Evolutionary conservation across 163 green algal species (phyloP).

Genomic region (Smithsoniella earleae): DNA sequence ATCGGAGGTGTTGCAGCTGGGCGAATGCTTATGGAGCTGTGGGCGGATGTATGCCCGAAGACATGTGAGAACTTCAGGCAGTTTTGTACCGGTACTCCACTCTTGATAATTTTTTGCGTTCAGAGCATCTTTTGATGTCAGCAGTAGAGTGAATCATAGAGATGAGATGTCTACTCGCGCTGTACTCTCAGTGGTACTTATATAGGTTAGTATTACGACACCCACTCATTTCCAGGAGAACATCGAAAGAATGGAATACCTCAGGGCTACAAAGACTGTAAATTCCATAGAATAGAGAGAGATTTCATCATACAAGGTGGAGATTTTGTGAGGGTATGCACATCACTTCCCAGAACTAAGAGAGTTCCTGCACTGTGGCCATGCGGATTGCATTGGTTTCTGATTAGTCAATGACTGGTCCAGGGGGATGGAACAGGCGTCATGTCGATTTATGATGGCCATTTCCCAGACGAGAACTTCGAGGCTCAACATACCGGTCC

Average conservation of each 20-base stretch:
- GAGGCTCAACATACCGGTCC: slow-evolving; percentile 83
- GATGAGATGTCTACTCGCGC: slow-evolving; percentile 38
- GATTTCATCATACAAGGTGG: slow-evolving; percentile 85
- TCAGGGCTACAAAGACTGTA: slow-evolving; percentile 77
- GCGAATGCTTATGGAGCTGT: slow-evolving; percentile 88
- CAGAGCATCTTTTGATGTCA: too few relatives aligned
- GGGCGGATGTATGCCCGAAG: slow-evolving; percentile 76
- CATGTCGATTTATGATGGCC: slow-evolving; percentile 85
- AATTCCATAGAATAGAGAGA: slow-evolving; percentile 71
- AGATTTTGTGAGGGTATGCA: slow-evolving; percentile 75
- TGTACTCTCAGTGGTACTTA: background rate
- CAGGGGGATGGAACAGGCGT: slow-evolving; percentile 87
- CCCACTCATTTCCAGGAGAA: too few relatives aligned
- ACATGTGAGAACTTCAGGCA: slow-evolving; percentile 87
- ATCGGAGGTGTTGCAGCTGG: slow-evolving; percentile 70
- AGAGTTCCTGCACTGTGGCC: background rate
- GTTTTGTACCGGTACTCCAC: slow-evolving; percentile 91
- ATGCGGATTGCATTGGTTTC: background rate
- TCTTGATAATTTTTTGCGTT: too few relatives aligned
- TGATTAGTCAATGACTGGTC: background rate
- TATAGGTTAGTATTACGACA: background rate
- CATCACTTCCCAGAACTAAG: background rate
- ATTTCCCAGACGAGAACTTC: slow-evolving; percentile 95
- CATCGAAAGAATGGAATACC: slow-evolving; percentile 67
- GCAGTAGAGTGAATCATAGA: slow-evolving; percentile 84